Evolutionary conservation across 345 rosid genomes (phyloP), one percentile per base, ranked within the genome.

Genomic region (Salix viminalis): DNA sequence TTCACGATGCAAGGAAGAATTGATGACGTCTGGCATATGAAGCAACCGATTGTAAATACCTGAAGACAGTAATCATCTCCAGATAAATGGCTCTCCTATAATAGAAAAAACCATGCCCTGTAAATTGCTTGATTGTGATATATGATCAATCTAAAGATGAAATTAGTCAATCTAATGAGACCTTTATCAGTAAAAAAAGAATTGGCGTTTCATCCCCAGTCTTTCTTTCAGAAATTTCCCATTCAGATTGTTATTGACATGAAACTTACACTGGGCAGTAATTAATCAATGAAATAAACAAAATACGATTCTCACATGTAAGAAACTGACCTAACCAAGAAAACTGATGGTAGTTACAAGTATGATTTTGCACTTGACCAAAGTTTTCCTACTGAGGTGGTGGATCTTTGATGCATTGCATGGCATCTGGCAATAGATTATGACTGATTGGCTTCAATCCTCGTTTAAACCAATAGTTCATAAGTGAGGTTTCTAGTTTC

Each of bases 371-470:
- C 76, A 80, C 69, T 34, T 74, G 78, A 77, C 30, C 54, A 71
- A 54, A 36, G 58, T 65, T 75, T 83, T 86, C 62, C 62, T 79
- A 91, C 74, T 78, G 42, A 67, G 78, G 71, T 70, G 85, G 83
- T 39, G 85, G 84, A 86, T 82, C 92, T 83, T 87, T 93, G 75
- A 90, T 81, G 79, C 92, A 91, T 50, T 76, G 81, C 34, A n/a
- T 62, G 64, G 89, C 83, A 84, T 93, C 94, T 7, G 91, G 87
- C 60, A 91, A 78, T 34, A 94, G 84, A 84, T 64, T 64, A 75
- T 92, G 93, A 82, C 82, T 79, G 73, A 78, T 77, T 34, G 98
- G 97, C 85, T 84, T 88, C 85, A 88, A 65, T 61, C 97, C 97
- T 84, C 82, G 88, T 70, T 88, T 84, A 78, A 83, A 73, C 97